phyloP scores from a whole-genome alignment of 2,329 filamentous ascomycete genomes.

The Mycosphaerella sp. region DNA sequence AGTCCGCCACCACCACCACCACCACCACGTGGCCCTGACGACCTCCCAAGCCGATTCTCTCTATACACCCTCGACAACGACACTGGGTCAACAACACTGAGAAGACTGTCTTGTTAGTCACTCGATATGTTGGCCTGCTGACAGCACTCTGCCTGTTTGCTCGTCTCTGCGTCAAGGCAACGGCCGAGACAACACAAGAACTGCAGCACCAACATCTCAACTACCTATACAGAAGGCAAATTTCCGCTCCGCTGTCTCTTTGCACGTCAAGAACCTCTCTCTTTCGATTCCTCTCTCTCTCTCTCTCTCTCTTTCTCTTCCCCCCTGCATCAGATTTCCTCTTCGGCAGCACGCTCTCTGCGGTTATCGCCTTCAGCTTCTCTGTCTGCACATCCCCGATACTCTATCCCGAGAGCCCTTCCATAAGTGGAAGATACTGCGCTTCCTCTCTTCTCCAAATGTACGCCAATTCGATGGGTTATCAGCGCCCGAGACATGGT shows the following conservation, averaged over 20 bases:
- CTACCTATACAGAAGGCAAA: slow-evolving; percentile 10
- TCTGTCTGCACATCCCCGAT: slow-evolving; percentile 1
- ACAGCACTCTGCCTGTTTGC: neutral
- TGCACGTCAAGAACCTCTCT: slow-evolving; percentile 11
- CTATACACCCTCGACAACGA: neutral
- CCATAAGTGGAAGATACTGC: neutral
- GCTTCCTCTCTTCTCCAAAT: slow-evolving; percentile 2
- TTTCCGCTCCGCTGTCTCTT: slow-evolving; percentile 14
- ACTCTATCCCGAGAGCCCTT: slow-evolving; percentile 6
- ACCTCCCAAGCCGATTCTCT: too few relatives aligned
- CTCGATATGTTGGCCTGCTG: too few relatives aligned
- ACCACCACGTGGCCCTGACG: too few relatives aligned
- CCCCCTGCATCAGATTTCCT: slow-evolving; percentile 8
- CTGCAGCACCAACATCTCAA: neutral
- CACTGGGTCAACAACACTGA: neutral
- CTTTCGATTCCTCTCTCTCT: neutral
- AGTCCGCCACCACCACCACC: too few relatives aligned
- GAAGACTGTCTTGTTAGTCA: too few relatives aligned
- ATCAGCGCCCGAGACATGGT: slow-evolving; percentile 9
- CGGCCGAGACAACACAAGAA: neutral
- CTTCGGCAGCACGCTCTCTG: slow-evolving; percentile 5
- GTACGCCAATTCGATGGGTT: slow-evolving; percentile 5
- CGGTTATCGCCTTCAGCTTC: neutral
- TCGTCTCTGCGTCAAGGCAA: neutral
- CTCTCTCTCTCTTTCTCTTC: too few relatives aligned